phyloP scores from a whole-genome alignment of 345 rosid genomes.

The Eutrema japonicum region DNA sequence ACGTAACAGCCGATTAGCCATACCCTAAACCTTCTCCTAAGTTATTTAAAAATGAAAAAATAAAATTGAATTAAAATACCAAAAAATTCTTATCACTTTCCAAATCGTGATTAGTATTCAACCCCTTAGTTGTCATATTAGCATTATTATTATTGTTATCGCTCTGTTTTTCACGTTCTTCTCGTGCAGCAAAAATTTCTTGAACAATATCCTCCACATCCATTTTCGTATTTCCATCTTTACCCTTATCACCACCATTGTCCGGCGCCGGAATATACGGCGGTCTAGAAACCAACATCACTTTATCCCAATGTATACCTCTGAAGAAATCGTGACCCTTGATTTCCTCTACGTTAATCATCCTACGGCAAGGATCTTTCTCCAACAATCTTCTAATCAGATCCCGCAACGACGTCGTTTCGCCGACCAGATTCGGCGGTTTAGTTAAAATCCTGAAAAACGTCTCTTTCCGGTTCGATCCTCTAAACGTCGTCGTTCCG shows the following conservation, averaged over 20 bases:
- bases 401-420: conserved; percentile 72
- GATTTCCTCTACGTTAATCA: conserved; percentile 60
- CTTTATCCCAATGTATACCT: conserved; percentile 64
- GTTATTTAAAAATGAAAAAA: not conserved
- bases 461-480: conserved; percentile 69
- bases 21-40: not conserved
- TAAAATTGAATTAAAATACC: conserved; percentile 33
- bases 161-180: conserved; percentile 24
- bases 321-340: conserved; percentile 72
- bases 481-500: conserved; percentile 81
- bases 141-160: not conserved
- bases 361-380: conserved; percentile 74
- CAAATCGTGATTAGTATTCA: conserved; percentile 26
- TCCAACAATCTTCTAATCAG: conserved; percentile 60
- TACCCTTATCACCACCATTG: conserved; percentile 28
- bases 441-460: conserved; percentile 62
- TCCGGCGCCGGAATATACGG: conserved; percentile 63
- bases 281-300: conserved; percentile 59
- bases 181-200: conserved; percentile 46
- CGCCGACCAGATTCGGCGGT: conserved; percentile 64
- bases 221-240: conserved; percentile 33
- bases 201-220: conserved; percentile 75
- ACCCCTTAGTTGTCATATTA: conserved; percentile 21
- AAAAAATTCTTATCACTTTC: conserved; percentile 32
- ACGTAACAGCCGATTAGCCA: conserved; percentile 5